Percentiles rank a stretch among this genome's conserved stretches.
phyloP scores from a whole-genome alignment of 164 flowering plant species.

The Hamamelis virginiana region DNA sequence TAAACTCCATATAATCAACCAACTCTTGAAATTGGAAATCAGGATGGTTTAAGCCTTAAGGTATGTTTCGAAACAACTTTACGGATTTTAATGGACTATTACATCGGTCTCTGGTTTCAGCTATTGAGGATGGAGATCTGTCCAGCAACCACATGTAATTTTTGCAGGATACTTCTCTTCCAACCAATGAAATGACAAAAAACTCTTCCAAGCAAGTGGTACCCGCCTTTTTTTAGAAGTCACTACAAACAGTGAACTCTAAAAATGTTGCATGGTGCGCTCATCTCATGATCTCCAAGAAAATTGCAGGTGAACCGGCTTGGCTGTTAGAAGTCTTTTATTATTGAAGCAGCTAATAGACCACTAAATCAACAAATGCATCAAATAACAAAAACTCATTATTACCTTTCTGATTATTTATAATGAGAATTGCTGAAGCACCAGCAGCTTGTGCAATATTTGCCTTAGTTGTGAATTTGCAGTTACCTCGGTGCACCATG shows the following conservation, averaged over 20 bases:
- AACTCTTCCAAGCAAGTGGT: not conserved
- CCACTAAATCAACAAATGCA: not conserved
- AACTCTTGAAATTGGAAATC: too few relatives aligned
- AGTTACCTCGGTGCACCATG: slow-evolving; percentile 83
- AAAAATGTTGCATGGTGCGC: not conserved
- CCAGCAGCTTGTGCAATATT: slow-evolving; percentile 83
- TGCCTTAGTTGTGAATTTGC: slow-evolving; percentile 85
- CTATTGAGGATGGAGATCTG: not conserved
- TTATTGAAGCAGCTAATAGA: not conserved
- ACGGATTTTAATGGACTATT: not conserved
- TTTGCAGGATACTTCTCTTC: not conserved
- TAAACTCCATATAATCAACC: not conserved
- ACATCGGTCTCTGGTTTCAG: not conserved
- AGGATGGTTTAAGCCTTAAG: not conserved
- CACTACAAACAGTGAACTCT: not conserved
- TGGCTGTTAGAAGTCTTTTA: not conserved
- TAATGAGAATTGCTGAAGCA: slow-evolving; percentile 84
- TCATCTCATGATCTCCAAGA: not conserved
- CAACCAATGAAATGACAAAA: not conserved
- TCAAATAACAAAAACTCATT: not conserved
- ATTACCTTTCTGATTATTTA: slow-evolving; percentile 77
- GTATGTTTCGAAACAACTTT: not conserved
- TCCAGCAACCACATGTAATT: too few relatives aligned
- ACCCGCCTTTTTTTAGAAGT: not conserved
- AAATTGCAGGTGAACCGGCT: not conserved